Evolutionary conservation across 495 filamentous ascomycete species (phyloP).

Genomic region (Friedmanniomyces simplex): DNA sequence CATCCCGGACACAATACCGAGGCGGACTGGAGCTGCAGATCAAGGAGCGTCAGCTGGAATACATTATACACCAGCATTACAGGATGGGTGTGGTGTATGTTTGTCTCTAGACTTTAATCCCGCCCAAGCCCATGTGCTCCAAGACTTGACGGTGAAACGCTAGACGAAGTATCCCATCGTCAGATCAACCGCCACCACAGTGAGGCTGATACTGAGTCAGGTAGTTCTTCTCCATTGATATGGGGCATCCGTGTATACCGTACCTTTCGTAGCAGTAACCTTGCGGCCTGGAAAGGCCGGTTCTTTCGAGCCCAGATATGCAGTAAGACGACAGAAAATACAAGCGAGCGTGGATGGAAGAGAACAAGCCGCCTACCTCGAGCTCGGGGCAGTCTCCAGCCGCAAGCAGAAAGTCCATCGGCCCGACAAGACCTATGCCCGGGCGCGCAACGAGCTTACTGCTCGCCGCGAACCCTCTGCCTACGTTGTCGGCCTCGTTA

Average conservation of each 20-base stretch:
- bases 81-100: background rate
- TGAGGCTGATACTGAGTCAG: slow-evolving; percentile 11
- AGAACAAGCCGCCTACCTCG: slow-evolving; percentile 49
- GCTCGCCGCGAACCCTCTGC: slow-evolving; percentile 57
- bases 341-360: slow-evolving; percentile 10
- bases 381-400: slow-evolving; percentile 51
- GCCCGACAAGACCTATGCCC: slow-evolving; percentile 66
- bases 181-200: slow-evolving; percentile 12
- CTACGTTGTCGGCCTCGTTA: slow-evolving; percentile 38
- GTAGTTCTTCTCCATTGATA: background rate
- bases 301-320: slow-evolving; percentile 17
- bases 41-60: too few species aligned
- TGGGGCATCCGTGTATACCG: slow-evolving; percentile 20
- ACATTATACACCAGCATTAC: too few species aligned
- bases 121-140: slow-evolving; percentile 12
- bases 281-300: slow-evolving; percentile 14
- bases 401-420: slow-evolving; percentile 61
- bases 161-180: slow-evolving; percentile 5
- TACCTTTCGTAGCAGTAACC: slow-evolving; percentile 1
- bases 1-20: background rate
- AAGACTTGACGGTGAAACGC: slow-evolving; percentile 18
- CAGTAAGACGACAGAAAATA: background rate
- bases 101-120: slow-evolving; percentile 21
- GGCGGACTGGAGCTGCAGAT: background rate
- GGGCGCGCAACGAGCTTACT: slow-evolving; percentile 53